phyloP scores from a whole-genome alignment of 441 rosid genomes.

The Viola pubescens region DNA sequence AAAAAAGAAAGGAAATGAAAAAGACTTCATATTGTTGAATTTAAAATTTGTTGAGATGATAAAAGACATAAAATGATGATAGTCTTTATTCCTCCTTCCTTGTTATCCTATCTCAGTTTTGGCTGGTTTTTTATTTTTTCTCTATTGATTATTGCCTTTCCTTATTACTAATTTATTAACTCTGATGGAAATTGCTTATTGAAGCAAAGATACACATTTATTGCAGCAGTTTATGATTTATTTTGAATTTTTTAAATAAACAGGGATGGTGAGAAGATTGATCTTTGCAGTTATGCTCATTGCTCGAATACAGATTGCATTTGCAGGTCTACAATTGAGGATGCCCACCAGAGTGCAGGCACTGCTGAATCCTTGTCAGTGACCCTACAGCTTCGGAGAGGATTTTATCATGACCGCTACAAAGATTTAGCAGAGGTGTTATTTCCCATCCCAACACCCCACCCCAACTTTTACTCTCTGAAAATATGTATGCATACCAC shows the following conservation, averaged over 20 bases:
- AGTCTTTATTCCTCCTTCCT: too few species aligned
- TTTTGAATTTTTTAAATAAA: conserved; percentile 5
- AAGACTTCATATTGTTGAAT: too few species aligned
- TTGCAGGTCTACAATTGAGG: conserved; percentile 41
- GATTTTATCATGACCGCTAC: conserved; percentile 68
- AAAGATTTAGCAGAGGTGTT: conserved; percentile 48
- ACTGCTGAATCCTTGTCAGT: conserved; percentile 29
- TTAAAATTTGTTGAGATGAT: too few species aligned
- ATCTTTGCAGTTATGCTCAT: conserved; percentile 33
- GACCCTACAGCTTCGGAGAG: conserved; percentile 51
- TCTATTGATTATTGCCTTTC: not conserved
- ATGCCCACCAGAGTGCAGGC: conserved; percentile 5
- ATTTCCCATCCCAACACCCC: too few species aligned
- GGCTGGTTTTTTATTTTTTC: not conserved
- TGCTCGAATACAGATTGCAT: conserved; percentile 55
- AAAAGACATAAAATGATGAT: too few species aligned
- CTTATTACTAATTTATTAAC: not conserved
- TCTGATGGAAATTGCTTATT: not conserved
- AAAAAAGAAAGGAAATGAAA: too few species aligned
- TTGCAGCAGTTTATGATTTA: conserved; percentile 6
- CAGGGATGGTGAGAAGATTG: conserved; percentile 63
- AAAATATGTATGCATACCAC: not conserved
- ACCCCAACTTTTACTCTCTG: not conserved
- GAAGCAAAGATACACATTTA: not conserved
- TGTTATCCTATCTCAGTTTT: too few species aligned